Base-by-base conservation (phyloP, 176 grass and related monocot species). In the Hordeum marinum region DNA sequence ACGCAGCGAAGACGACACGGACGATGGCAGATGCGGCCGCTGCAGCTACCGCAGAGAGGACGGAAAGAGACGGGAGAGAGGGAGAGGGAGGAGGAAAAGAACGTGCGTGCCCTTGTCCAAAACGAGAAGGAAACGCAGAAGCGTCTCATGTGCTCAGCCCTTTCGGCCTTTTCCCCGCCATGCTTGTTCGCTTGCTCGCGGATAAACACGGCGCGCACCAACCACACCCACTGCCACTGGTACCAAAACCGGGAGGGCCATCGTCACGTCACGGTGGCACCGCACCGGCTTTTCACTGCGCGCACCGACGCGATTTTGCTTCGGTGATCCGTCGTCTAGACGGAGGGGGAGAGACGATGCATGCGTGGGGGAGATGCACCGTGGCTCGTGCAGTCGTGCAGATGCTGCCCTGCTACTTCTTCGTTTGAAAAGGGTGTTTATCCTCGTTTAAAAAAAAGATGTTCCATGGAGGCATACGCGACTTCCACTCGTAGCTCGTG, bases 181-280 rank as follows among this genome's bases (percentile, higher is more conserved):
- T 31, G 4, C 2, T 15, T 11, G 31, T 20, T 12, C 35, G 48
- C 46, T 24, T 11, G 14, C 12, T 46, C 45, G 45, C 55, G 86
- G 86, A 77, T 82, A 69, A 76, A 50, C 70, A 73, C 50, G 45
- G 45, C 69, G 69, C 70, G 71, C 79, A 69, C 79, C 69, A 15
- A 72, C 68, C 34, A 4, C 4, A 4, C 3, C 34, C 45, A 1
- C 5, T n/a, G n/a, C n/a, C n/a, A n/a, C 45, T 6, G 45, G 45
- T 14, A 48, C 20, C 68, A 13, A 41, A 73, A 10, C 13, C 11
- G 4, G 13, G 15, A 31, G 43, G 25, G 46, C 5, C 1, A 3
- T 20, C 62, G 11, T 67, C 78, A 50, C 68, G 71, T 74, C 71
- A 74, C 24, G 41, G 14, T 86, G 57, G 2, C 32, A 34, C 29